Conservation (phyloP, 805 yeast species). For the Ogataea glucozyma region DNA sequence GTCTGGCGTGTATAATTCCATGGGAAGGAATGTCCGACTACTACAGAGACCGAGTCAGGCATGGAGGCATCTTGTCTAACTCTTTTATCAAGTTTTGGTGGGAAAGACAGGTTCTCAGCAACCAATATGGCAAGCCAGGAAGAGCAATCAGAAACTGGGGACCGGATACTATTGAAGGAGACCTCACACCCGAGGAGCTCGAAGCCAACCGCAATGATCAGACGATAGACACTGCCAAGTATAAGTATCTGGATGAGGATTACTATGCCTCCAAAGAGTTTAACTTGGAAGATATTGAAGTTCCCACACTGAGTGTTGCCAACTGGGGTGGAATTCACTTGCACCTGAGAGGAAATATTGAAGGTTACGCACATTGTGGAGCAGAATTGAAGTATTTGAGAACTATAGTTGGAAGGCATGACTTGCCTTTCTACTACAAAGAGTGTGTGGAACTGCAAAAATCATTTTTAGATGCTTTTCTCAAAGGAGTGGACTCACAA, state of each 20-base stretch:
- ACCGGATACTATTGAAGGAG: slow-evolving; percentile 13
- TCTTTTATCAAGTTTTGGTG: slow-evolving; percentile 15
- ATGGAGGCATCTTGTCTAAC: slow-evolving; percentile 14
- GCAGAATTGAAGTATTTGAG: slow-evolving; percentile 10
- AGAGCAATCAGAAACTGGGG: slow-evolving; percentile 11
- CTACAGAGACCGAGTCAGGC: slow-evolving; percentile 14
- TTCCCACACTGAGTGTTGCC: slow-evolving; percentile 14
- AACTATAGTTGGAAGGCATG: slow-evolving; percentile 15
- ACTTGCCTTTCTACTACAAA: slow-evolving; percentile 13
- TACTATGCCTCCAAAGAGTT: slow-evolving; percentile 12
- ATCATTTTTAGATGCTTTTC: slow-evolving; percentile 11
- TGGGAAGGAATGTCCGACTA: slow-evolving; percentile 17
- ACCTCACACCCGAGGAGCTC: slow-evolving; percentile 9
- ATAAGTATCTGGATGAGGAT: slow-evolving; percentile 12
- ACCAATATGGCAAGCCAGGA: slow-evolving; percentile 14
- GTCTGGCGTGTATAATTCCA: slow-evolving; percentile 11
- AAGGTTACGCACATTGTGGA: slow-evolving; percentile 12
- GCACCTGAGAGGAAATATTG: slow-evolving; percentile 14
- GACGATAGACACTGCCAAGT: slow-evolving; percentile 14
- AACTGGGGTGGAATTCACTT: slow-evolving; percentile 17
- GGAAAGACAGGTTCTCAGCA: slow-evolving; percentile 13
- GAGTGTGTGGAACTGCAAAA: slow-evolving; percentile 11
- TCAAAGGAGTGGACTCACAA: slow-evolving; percentile 8
- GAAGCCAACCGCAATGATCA: slow-evolving; percentile 12
- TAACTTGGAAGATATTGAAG: slow-evolving; percentile 12